These are phyloP conservation scores for Clonostachys rhizophaga DNA, from an alignment of 2,329 filamentous ascomycete species.

Conservation along the genomic window DNA sequence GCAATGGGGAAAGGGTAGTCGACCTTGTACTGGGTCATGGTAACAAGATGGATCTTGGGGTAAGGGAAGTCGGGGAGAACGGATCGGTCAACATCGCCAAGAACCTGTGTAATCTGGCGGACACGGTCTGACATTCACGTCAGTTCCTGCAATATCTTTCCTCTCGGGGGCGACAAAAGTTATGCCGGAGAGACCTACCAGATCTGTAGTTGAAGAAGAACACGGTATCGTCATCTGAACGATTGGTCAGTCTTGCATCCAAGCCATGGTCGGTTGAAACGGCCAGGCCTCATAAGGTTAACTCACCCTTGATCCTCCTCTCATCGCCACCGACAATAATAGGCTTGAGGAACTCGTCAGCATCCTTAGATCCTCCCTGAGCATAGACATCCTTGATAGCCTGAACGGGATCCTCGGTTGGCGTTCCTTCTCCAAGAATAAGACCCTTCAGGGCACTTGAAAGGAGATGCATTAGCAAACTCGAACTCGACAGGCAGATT, in stretches of 20 bases:
- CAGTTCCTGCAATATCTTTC: not conserved
- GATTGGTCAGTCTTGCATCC: not conserved
- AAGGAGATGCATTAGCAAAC: not conserved
- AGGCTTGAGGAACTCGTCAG: slow-evolving; percentile 96
- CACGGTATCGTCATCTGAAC: slow-evolving; percentile 77
- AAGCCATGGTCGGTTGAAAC: not conserved
- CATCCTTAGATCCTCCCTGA: slow-evolving; percentile 64
- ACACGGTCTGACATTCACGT: slow-evolving; percentile 61
- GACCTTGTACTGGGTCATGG: slow-evolving; percentile 98
- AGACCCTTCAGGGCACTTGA: slow-evolving; percentile 74
- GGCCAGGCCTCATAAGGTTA: too few relatives aligned
- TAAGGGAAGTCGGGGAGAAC: slow-evolving; percentile 87
- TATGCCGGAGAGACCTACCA: slow-evolving; percentile 1
- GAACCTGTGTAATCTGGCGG: slow-evolving; percentile 89
- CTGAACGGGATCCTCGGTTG: slow-evolving; percentile 76
- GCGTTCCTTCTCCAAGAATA: slow-evolving; percentile 81
- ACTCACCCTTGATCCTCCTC: slow-evolving; percentile 73
- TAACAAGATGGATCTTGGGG: slow-evolving; percentile 86
- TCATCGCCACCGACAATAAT: slow-evolving; percentile 91
- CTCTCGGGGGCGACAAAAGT: not conserved
- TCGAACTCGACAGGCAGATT: not conserved
- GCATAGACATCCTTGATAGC: slow-evolving; percentile 86
- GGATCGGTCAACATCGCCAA: slow-evolving; percentile 89
- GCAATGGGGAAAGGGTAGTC: slow-evolving; percentile 91
- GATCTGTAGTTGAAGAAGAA: slow-evolving; percentile 99